phyloP scores from a whole-genome alignment of 176 grass and related monocot species.

The barley (Hordeum vulgare) region MorexV3_pseudomolecules_assembly NC_058524.1:79519668-79520167 shows the following conservation, averaged over 20 bases:
- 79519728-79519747: slow-evolving; percentile 72
- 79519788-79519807: slow-evolving; percentile 1
- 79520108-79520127: neutral
- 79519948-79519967: slow-evolving; percentile 43
- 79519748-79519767: slow-evolving; percentile 59
- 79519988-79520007: neutral
- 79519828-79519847: neutral
- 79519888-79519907: slow-evolving; percentile 96
- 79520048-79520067: neutral
- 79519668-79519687: slow-evolving; percentile 43
- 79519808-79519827: neutral
- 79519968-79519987: slow-evolving; percentile 11
- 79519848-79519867: slow-evolving; percentile 91
- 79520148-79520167: neutral
- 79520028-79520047: neutral
- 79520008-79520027: neutral
- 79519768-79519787: slow-evolving; percentile 9
- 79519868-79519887: slow-evolving; percentile 73
- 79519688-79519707: slow-evolving; percentile 27
- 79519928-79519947: slow-evolving; percentile 79
- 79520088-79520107: neutral
- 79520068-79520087: neutral
- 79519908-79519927: slow-evolving; percentile 53
- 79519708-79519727: slow-evolving; percentile 54
- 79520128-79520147: neutral